Conservation (phyloP, 1,284 basidiomycete genomes). For the Coniferiporia weirii region DNA sequence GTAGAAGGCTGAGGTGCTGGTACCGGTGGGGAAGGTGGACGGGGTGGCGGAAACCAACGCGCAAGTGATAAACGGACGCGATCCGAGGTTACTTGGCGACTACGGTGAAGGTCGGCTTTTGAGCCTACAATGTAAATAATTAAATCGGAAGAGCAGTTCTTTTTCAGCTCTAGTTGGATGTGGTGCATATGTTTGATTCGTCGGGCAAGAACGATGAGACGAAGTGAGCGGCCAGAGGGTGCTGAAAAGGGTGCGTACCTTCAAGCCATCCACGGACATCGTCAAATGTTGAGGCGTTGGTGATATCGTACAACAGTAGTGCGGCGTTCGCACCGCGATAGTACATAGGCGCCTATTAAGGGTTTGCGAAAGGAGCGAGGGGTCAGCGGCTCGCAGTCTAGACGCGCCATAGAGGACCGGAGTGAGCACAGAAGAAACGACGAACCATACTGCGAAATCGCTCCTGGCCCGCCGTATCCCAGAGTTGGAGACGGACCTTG, state of each 20-base stretch:
- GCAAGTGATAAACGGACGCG: constrained; percentile 76
- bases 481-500: constrained; percentile 82
- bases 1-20: constrained; percentile 56
- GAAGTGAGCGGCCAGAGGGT: neutral
- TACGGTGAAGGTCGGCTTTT: constrained; percentile 73
- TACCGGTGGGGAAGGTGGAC: constrained; percentile 55
- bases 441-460: constrained; percentile 89
- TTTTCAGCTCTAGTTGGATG: constrained; percentile 68
- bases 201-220: constrained; percentile 1
- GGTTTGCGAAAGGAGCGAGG: constrained; percentile 2
- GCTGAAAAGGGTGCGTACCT: constrained; percentile 39
- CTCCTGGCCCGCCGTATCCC: constrained; percentile 99
- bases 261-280: constrained; percentile 93
- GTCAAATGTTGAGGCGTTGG: constrained; percentile 83
- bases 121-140: constrained; percentile 91
- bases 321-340: constrained; percentile 98
- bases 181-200: neutral
- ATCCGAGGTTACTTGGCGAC: constrained; percentile 73
- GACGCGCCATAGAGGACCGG: constrained; percentile 17
- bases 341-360: constrained; percentile 89
- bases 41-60: constrained; percentile 77
- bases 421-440: constrained; percentile 23
- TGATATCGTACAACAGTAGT: constrained; percentile 96
- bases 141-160: constrained; percentile 77
- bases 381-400: constrained; percentile 7